Evolutionary conservation across 495 filamentous ascomycete species (phyloP), one percentile per base, ranked within the genome.

Genomic region (Bacidia rubella): DNA sequence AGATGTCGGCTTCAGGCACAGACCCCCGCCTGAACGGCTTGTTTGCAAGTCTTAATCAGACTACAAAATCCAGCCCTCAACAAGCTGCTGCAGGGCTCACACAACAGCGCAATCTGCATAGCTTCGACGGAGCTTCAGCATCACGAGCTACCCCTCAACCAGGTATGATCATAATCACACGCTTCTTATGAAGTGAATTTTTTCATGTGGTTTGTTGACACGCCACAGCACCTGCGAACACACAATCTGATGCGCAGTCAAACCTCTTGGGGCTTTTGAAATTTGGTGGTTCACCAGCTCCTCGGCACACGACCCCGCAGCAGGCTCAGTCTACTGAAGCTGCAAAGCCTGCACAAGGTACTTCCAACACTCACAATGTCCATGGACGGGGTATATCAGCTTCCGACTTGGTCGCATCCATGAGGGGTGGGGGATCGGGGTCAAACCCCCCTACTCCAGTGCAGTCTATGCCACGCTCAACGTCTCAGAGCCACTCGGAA

Each of bases 221-320:
- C 15, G 15, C 5, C 29, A 35, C 29, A 35, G 29, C 29, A 35
- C 29, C 5, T 35, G 29, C 29, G 15, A 35, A 35, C 29, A 7
- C 29, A 35, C 29, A 78, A 50, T 67, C 76, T 49, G 73, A 86
- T 62, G 79, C 71, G 69, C 81, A 73, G 49, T 79, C 67, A 43
- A 87, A 82, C 61, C 68, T 98, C 57, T 73, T 98, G 62, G 92
- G 83, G 60, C 75, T 98, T 39, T 76, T 98, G 47, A 88, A 88
- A 68, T 95, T 89, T 68, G 87, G 78, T 11, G 21, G 21, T 58
- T 76, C 85, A 47, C 71, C 78, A 20, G 24, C 53, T 1, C 27
- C 59, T 56, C 61, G 68, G 17, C 56, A 57, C 43, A 54, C 65
- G 51, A 50, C 63, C 42, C 53, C 62, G 38, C 65, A 62, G 11